A percentile compares a stretch with the other conserved stretches of the same genome.
These are phyloP conservation scores for Tremella fuciformis DNA, from an alignment of 768 basidiomycete genomes.

Conservation along the genomic window DNA sequence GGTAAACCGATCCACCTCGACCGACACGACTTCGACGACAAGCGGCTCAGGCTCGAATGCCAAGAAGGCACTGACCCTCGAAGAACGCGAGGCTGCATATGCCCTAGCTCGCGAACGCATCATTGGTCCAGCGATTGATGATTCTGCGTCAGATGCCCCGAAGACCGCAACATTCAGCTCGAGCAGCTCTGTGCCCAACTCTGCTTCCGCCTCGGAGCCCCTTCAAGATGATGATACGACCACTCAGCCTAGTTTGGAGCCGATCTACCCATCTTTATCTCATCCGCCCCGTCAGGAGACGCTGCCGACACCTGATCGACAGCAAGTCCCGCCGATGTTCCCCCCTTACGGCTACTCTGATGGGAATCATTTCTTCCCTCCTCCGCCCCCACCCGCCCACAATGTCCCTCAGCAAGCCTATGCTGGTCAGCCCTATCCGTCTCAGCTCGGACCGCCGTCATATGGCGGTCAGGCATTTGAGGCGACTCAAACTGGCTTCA, in stretches of 20 bases:
- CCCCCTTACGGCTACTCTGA: conserved; percentile 1
- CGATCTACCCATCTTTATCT: conserved; percentile 35
- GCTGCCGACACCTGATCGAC: conserved; percentile 2
- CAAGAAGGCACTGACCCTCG: conserved; percentile 29
- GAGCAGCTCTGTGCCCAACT: conserved; percentile 1
- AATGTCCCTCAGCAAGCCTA: background rate
- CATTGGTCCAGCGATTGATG: conserved; percentile 18
- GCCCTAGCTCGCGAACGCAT: conserved; percentile 36
- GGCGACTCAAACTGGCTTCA: background rate
- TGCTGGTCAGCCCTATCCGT: conserved; percentile 7
- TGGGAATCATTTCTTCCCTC: conserved; percentile 1
- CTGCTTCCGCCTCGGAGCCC: background rate
- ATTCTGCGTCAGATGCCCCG: background rate
- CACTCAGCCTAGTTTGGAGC: conserved; percentile 8
- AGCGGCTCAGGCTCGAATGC: background rate
- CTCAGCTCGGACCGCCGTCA: background rate
- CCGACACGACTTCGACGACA: background rate
- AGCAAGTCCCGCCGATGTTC: conserved; percentile 8
- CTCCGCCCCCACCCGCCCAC: background rate
- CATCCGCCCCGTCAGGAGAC: conserved; percentile 22
- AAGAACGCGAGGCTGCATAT: conserved; percentile 43
- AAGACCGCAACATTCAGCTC: conserved; percentile 2
- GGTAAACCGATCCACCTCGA: background rate
- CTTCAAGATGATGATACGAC: too few species aligned
- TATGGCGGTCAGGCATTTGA: background rate